Conservation (phyloP, 2,329 filamentous ascomycete genomes). For the Cercospora brassicicola region DNA sequence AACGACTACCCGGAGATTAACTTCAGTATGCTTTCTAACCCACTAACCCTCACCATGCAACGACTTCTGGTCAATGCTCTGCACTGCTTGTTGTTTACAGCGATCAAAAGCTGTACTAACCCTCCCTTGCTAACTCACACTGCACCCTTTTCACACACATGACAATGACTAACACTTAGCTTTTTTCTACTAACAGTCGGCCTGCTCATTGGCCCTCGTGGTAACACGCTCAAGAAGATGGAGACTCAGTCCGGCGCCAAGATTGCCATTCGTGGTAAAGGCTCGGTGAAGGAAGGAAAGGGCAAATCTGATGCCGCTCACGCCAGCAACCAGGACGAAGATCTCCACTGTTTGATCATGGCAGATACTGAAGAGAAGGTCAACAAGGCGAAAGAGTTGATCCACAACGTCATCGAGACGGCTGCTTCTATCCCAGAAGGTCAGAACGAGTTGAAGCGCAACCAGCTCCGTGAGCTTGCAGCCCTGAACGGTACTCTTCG, state of each 20-base stretch:
- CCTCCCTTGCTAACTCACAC: slow-evolving; percentile 34
- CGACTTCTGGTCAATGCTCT: slow-evolving; percentile 19
- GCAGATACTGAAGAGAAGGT: slow-evolving; percentile 99
- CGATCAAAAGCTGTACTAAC: slow-evolving; percentile 40
- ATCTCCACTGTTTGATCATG: slow-evolving; percentile 99
- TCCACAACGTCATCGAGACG: slow-evolving; percentile 98
- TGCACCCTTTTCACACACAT: slow-evolving; percentile 22
- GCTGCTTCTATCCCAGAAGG: slow-evolving; percentile 97
- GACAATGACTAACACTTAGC: slow-evolving; percentile 71
- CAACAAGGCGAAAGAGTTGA: slow-evolving; percentile 97
- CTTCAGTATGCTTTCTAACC: slow-evolving; percentile 99
- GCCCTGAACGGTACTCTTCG: slow-evolving; percentile 98
- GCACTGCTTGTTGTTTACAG: slow-evolving; percentile 33
- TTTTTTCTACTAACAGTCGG: slow-evolving; percentile 88
- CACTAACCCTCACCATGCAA: slow-evolving; percentile 55
- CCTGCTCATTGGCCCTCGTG: slow-evolving; percentile 99
- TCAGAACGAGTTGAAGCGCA: slow-evolving; percentile 97
- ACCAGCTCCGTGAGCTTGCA: slow-evolving; percentile 95
- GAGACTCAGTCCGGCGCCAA: slow-evolving; percentile 95
- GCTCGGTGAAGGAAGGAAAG: slow-evolving; percentile 99
- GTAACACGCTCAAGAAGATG: slow-evolving; percentile 99
- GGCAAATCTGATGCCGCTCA: slow-evolving; percentile 98
- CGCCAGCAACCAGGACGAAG: slow-evolving; percentile 99
- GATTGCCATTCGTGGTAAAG: slow-evolving; percentile 98
- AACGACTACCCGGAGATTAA: slow-evolving; percentile 99